phyloP scores from a whole-genome alignment of 495 filamentous ascomycete species.

The Podospora appendiculata region DNA sequence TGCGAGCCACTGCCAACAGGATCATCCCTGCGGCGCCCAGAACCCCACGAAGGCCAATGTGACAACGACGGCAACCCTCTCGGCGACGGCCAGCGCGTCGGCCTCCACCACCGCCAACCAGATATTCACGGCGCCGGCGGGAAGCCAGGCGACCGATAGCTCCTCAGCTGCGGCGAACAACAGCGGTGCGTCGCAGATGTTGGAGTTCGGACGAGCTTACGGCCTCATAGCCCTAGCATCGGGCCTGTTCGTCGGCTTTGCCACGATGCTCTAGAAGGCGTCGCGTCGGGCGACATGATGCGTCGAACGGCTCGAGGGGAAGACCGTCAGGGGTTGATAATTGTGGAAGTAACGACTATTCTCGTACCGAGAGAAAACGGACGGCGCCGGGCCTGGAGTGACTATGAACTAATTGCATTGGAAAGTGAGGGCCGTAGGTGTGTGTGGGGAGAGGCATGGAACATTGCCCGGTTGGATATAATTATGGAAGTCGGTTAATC shows the following conservation, averaged over 20 bases:
- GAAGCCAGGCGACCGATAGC: slow-evolving; percentile 1
- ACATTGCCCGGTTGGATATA: too few species aligned
- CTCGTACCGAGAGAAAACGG: too few species aligned
- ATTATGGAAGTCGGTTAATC: too few species aligned
- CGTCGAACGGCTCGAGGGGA: not conserved
- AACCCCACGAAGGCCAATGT: slow-evolving; percentile 55
- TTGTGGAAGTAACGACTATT: not conserved
- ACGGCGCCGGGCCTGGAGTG: too few species aligned
- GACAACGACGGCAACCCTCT: slow-evolving; percentile 41
- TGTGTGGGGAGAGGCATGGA: too few species aligned
- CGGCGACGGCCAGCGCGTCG: slow-evolving; percentile 31
- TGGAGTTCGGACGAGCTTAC: slow-evolving; percentile 50
- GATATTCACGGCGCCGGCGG: slow-evolving; percentile 29
- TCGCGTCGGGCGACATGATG: not conserved
- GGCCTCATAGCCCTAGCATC: slow-evolving; percentile 49
- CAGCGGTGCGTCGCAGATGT: slow-evolving; percentile 27
- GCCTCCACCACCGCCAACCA: slow-evolving; percentile 24
- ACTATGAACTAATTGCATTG: too few species aligned
- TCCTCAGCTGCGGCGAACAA: not conserved
- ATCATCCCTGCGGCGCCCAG: slow-evolving; percentile 77
- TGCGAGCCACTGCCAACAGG: slow-evolving; percentile 52
- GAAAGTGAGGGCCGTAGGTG: too few species aligned
- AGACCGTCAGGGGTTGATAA: not conserved
- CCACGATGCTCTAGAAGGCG: slow-evolving; percentile 44
- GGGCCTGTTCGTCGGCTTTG: slow-evolving; percentile 57